phyloP scores from a whole-genome alignment of 768 basidiomycete species.

The Tulasnella sp. region DNA sequence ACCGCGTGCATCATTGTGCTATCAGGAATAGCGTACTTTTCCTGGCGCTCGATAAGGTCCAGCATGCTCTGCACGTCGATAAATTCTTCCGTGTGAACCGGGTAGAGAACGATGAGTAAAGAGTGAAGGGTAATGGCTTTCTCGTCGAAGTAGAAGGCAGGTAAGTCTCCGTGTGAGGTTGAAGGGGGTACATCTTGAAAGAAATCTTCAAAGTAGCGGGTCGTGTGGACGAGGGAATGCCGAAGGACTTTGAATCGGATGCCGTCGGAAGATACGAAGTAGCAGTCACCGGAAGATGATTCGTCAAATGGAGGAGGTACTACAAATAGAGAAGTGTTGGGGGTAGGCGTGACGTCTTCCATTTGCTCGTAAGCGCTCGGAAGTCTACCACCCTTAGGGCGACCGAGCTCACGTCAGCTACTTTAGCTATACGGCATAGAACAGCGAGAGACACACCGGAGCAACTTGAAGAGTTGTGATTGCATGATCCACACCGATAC shows the following conservation, averaged over 20 bases:
- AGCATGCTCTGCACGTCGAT: not conserved
- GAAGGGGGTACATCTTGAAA: not conserved
- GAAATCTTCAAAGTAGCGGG: not conserved
- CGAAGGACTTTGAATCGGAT: not conserved
- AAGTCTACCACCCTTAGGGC: not conserved
- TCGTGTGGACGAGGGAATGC: not conserved
- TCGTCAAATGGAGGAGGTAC: constrained; percentile 1
- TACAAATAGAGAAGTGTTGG: not conserved
- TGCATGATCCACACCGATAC: not conserved
- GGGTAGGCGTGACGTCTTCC: not conserved
- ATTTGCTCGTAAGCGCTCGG: not conserved
- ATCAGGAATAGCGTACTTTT: not conserved
- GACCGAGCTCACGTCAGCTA: not conserved
- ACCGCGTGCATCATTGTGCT: not conserved
- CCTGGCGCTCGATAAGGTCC: not conserved
- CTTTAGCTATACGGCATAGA: not conserved
- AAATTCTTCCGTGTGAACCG: not conserved
- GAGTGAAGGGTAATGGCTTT: not conserved
- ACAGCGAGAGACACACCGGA: not conserved
- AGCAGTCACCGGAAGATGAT: not conserved
- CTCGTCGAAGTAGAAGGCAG: not conserved
- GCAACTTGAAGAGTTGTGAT: not conserved
- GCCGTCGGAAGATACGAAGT: not conserved
- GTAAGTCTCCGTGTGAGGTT: not conserved
- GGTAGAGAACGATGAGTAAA: not conserved